These are phyloP conservation scores for Crithidia brevicula DNA, from an alignment of 208 protist genomes.

Conservation along the genomic window DNA sequence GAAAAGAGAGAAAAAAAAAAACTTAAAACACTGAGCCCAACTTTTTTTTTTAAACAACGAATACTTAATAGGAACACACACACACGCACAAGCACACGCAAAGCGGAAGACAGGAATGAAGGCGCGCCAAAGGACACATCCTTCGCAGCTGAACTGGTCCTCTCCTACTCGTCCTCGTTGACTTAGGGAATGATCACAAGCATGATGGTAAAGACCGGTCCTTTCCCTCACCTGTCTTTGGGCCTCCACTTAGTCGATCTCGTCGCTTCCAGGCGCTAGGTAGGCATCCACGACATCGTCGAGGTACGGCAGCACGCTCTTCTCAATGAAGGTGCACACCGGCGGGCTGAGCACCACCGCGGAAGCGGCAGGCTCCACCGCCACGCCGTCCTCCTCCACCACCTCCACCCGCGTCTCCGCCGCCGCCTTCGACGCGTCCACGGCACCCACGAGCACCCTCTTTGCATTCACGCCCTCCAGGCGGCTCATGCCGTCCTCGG, in stretches of 20 bases:
- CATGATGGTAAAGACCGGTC: too few relatives aligned
- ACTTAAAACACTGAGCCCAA: neutral
- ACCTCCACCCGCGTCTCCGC: conserved; percentile 34
- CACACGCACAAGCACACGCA: neutral
- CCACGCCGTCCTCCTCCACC: conserved; percentile 34
- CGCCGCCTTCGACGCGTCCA: conserved; percentile 28
- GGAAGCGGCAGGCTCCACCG: conserved; percentile 1
- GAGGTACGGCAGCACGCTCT: conserved; percentile 73
- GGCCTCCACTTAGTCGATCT: conserved; percentile 45
- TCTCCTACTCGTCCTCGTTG: too few relatives aligned
- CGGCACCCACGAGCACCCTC: conserved; percentile 46
- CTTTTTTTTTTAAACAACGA: neutral
- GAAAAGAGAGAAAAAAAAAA: conserved; percentile 8
- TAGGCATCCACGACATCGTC: conserved; percentile 87
- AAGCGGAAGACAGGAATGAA: neutral
- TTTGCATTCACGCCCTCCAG: conserved; percentile 85
- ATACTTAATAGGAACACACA: neutral
- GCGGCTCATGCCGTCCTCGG: conserved; percentile 66
- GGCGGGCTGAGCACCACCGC: conserved; percentile 21
- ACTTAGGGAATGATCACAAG: too few relatives aligned
- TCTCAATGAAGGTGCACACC: conserved; percentile 48
- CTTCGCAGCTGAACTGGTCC: too few relatives aligned
- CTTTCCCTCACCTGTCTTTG: neutral
- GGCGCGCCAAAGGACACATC: neutral
- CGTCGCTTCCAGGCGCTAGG: conserved; percentile 65